Evolutionary conservation across 495 filamentous ascomycete genomes (phyloP).

Genomic region (Xanthoparmelia taractica): DNA sequence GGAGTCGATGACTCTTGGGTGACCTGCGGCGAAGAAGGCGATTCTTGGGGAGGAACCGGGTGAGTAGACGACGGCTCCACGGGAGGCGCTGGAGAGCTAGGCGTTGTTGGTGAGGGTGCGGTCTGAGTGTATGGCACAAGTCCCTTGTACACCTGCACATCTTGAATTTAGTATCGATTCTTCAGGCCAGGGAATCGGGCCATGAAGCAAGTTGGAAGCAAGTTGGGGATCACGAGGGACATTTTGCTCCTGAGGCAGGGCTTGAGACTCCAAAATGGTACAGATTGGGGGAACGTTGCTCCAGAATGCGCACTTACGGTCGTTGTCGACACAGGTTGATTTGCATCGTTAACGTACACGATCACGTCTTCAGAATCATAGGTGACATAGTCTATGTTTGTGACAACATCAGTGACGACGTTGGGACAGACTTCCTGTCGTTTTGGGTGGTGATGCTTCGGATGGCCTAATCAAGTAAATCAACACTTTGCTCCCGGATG

Average conservation of each 20-base stretch:
- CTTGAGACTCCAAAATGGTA: neutral
- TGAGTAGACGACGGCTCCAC: neutral
- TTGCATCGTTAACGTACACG: conserved; percentile 58
- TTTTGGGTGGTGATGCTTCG: conserved; percentile 15
- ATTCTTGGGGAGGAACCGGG: conserved; percentile 7
- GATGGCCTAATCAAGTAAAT: conserved; percentile 1
- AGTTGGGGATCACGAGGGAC: too few species aligned
- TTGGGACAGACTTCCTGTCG: conserved; percentile 6
- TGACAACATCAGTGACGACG: conserved; percentile 23
- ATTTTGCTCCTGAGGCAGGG: too few species aligned
- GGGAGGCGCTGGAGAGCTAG: neutral
- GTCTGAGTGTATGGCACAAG: neutral
- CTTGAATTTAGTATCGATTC: neutral
- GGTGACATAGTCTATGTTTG: conserved; percentile 34
- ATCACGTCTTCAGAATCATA: conserved; percentile 42
- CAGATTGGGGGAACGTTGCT: conserved; percentile 18
- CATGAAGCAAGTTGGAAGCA: too few species aligned
- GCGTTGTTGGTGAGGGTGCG: neutral
- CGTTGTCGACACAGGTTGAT: conserved; percentile 40
- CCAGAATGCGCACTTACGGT: conserved; percentile 28
- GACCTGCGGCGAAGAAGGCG: neutral
- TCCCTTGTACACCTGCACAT: neutral
- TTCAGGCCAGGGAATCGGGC: neutral
- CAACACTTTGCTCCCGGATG: neutral
- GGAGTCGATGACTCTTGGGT: neutral